Evolutionary conservation across 306 rosid species (phyloP).

Genomic region (Cucurbita pepo): DNA sequence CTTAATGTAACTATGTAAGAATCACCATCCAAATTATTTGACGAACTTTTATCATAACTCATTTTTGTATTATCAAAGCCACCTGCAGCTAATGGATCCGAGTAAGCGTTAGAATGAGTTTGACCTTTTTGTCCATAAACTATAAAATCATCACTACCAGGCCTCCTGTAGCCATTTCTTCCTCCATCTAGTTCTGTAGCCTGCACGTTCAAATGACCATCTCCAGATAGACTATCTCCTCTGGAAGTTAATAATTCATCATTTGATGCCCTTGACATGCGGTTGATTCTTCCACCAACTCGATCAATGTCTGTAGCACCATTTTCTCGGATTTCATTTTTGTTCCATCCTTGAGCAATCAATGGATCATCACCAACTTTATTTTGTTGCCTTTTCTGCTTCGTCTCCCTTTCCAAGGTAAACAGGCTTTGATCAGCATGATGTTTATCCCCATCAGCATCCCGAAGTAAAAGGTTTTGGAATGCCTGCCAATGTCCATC

Average conservation of each 20-base stretch:
- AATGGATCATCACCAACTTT: slow-evolving; percentile 52
- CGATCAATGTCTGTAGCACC: slow-evolving; percentile 29
- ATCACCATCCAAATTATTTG: slow-evolving; percentile 52
- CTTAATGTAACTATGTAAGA: slow-evolving; percentile 65
- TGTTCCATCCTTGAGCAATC: slow-evolving; percentile 28
- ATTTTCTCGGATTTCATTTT: slow-evolving; percentile 36
- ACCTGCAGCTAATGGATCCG: slow-evolving; percentile 31
- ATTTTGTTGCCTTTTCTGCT: slow-evolving; percentile 27
- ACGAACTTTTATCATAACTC: slow-evolving; percentile 36
- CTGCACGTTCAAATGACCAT: slow-evolving; percentile 28
- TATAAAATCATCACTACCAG: slow-evolving; percentile 51
- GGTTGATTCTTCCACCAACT: slow-evolving; percentile 32
- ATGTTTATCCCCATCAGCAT: slow-evolving; percentile 61
- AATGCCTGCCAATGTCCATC: slow-evolving; percentile 90
- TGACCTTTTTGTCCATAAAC: slow-evolving; percentile 33
- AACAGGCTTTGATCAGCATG: slow-evolving; percentile 44
- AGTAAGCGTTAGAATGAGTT: slow-evolving; percentile 23
- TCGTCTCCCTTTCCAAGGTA: slow-evolving; percentile 34
- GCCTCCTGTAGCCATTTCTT: slow-evolving; percentile 40
- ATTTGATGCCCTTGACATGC: slow-evolving; percentile 30
- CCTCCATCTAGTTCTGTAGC: slow-evolving; percentile 52
- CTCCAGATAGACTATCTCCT: slow-evolving; percentile 23
- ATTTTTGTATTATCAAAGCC: slow-evolving; percentile 34
- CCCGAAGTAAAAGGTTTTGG: slow-evolving; percentile 73
- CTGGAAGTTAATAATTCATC: slow-evolving; percentile 36